Percentiles rank a stretch among this genome's conserved stretches.
Conservation (phyloP, 192 early-diverging fungal species). For the Allomyces macrogynus region DNA sequence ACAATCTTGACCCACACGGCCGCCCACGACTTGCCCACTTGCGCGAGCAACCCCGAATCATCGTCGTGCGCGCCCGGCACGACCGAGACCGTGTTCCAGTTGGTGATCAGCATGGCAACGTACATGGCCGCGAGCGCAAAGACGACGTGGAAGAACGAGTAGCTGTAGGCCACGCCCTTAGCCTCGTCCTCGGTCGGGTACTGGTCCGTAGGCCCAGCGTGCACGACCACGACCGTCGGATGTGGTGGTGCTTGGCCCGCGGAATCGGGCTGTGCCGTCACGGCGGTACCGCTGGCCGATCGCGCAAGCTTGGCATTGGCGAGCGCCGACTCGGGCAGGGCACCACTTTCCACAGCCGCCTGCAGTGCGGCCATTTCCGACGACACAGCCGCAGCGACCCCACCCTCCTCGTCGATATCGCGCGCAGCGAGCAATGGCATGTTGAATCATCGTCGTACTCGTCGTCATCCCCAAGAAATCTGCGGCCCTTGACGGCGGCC, state of each 20-base stretch:
- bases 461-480: constrained; percentile 37
- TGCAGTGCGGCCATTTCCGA: constrained; percentile 16
- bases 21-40: constrained; percentile 68
- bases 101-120: constrained; percentile 78
- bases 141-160: constrained; percentile 80
- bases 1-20: constrained; percentile 86
- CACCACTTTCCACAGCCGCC: constrained; percentile 42
- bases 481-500: constrained; percentile 10
- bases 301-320: no score
- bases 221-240: neutral
- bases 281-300: no score
- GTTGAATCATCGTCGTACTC: constrained; percentile 34
- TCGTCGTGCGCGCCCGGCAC: constrained; percentile 1
- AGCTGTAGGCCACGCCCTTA: constrained; percentile 62
- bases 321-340: constrained; percentile 56
- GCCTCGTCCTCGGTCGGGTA: constrained; percentile 50
- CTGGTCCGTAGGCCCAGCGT: neutral
- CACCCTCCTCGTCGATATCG: constrained; percentile 7
- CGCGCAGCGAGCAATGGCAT: constrained; percentile 12
- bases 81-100: constrained; percentile 41
- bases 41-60: constrained; percentile 27
- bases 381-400: no score
- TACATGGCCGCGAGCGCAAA: constrained; percentile 86
- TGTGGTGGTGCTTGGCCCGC: neutral
- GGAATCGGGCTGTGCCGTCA: neutral